Conservation (phyloP, 345 rosid genomes). For the Populus euphratica region DNA sequence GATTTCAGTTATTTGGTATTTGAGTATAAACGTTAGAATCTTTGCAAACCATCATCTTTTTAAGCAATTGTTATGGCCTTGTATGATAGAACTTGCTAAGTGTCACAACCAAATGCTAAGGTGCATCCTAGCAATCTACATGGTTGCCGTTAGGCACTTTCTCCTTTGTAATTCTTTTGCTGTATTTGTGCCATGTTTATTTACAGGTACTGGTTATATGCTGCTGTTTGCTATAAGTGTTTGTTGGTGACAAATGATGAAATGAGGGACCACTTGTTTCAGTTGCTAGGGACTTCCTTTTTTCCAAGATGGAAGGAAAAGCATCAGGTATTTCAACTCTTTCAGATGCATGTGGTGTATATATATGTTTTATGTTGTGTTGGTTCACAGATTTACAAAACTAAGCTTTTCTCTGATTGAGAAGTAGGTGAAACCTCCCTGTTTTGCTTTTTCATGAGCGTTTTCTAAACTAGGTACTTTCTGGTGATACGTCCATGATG, state of each 20-base stretch:
- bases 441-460: not conserved
- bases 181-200: slow-evolving; percentile 7
- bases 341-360: not conserved
- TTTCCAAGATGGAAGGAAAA: slow-evolving; percentile 99
- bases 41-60: not conserved
- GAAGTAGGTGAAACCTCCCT: not conserved
- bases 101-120: not conserved
- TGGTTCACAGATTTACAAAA: not conserved
- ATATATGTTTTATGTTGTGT: not conserved
- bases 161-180: not conserved
- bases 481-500: not conserved
- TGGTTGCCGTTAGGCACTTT: not conserved
- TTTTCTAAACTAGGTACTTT: not conserved
- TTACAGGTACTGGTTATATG: slow-evolving; percentile 93
- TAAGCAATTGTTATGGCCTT: not conserved
- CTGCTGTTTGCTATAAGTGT: slow-evolving; percentile 79
- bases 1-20: not conserved
- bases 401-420: not conserved
- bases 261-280: slow-evolving; percentile 98
- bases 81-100: not conserved
- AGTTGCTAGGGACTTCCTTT: slow-evolving; percentile 79
- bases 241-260: slow-evolving; percentile 88
- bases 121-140: not conserved
- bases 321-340: slow-evolving; percentile 62
- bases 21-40: not conserved